Base-by-base conservation (phyloP, 768 basidiomycete species). In the Podaxis sp. region DNA sequence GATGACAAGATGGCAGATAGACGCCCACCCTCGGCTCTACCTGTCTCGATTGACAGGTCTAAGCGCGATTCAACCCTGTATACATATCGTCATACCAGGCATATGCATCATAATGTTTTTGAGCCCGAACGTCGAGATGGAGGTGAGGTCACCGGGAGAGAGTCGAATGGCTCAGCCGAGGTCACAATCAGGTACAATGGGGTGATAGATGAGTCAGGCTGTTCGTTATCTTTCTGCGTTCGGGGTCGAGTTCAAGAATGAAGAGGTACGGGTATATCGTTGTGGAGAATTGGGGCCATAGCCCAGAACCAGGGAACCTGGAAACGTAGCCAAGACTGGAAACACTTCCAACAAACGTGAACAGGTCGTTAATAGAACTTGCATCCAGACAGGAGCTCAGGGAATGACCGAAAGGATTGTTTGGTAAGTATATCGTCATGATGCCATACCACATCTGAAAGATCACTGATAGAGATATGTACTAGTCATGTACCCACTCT, bases 1-100 rank as follows among this genome's bases (percentile, higher is more conserved):
- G 57, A 58, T 58, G 32, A 47, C 55, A 47, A 58, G 57, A 58
- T 58, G 48, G 21, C 46, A 58, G 46, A 58, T 50, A 42, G 47
- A 23, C 48, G 57, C 57, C 5, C 18, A 9, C 18, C 16, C 16
- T 9, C 3, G 28, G n/a, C 5, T 37, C 32, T 48, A 47, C 18
- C 57, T 50, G 23, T 44, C 32, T 48, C 56, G 47, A 35, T 47
- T 54, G 52, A 54, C 52, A 16, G 18, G 9, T n/a, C 16, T 16
- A 14, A 10, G 18, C 57, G n/a, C 48, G 57, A 58, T 35, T 50
- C 21, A 25, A 25, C 57, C 46, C 48, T 58, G 47, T 18, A n/a
- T 11, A 38, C 6, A 58, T 23, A 50, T 32, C 47, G 57, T 58
- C 57, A 58, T 58, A 36, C n/a, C 21, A 48, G 50, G 36, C 32